These are phyloP conservation scores for Eutrema salsugineum DNA, from an alignment of 441 rosid species.

Conservation along the genomic window DNA sequence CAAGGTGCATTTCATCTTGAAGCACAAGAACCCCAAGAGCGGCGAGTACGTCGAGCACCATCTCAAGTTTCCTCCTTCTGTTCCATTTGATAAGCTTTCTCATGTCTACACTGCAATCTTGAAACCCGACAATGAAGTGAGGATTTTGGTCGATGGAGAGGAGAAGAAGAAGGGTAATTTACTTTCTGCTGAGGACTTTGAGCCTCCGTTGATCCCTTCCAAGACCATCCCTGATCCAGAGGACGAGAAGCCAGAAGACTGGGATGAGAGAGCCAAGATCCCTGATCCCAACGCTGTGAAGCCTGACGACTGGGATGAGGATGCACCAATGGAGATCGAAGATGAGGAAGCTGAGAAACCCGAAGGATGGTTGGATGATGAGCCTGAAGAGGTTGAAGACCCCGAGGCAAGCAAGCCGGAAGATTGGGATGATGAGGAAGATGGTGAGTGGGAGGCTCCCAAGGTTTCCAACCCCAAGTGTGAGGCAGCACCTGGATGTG, in stretches of 20 bases:
- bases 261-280: slow-evolving; percentile 82
- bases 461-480: slow-evolving; percentile 77
- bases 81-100: slow-evolving; percentile 74
- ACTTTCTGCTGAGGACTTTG: slow-evolving; percentile 67
- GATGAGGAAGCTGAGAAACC: slow-evolving; percentile 89
- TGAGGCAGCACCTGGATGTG: slow-evolving; percentile 75
- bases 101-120: slow-evolving; percentile 84
- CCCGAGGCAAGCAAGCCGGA: slow-evolving; percentile 88
- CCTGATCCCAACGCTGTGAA: slow-evolving; percentile 73
- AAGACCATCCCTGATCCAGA: slow-evolving; percentile 85
- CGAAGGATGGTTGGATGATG: slow-evolving; percentile 86
- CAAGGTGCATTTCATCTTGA: slow-evolving; percentile 89
- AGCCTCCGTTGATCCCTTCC: slow-evolving; percentile 71
- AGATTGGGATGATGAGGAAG: slow-evolving; percentile 96
- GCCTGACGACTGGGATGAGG: slow-evolving; percentile 96
- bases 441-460: slow-evolving; percentile 88
- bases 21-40: slow-evolving; percentile 90
- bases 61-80: slow-evolving; percentile 77
- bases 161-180: slow-evolving; percentile 75
- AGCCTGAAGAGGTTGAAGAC: slow-evolving; percentile 86
- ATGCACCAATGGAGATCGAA: slow-evolving; percentile 74
- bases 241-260: slow-evolving; percentile 82
- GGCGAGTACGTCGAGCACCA: slow-evolving; percentile 79
- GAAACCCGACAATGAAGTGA: slow-evolving; percentile 69
- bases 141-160: slow-evolving; percentile 69